Evolutionary conservation across 192 early-diverging fungal genomes (phyloP).

Genomic region (Coemansia sp.): DNA sequence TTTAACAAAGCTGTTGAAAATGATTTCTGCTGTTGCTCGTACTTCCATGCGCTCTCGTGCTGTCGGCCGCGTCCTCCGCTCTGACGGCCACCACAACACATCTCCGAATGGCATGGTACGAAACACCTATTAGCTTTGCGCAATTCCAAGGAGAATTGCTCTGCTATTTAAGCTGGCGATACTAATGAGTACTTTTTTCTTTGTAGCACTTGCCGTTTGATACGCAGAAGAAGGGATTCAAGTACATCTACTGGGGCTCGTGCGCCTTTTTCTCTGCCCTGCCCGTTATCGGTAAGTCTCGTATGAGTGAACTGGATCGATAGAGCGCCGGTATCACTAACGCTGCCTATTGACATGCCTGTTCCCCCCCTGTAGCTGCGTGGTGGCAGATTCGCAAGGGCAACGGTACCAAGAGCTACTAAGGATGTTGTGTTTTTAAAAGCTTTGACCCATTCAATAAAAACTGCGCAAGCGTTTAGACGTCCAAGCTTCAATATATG

Average conservation of each 20-base stretch:
- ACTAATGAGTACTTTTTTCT: neutral
- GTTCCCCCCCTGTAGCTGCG: slow-evolving; percentile 22
- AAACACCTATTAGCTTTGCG: neutral
- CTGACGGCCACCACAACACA: slow-evolving; percentile 31
- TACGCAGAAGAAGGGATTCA: slow-evolving; percentile 49
- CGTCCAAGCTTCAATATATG: too few relatives aligned
- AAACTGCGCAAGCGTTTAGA: too few relatives aligned
- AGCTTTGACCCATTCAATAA: too few relatives aligned
- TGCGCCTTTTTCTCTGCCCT: slow-evolving; percentile 32
- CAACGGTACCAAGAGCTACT: slow-evolving; percentile 50
- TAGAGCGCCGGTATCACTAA: neutral
- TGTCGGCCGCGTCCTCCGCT: slow-evolving; percentile 30
- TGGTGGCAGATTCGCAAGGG: slow-evolving; percentile 56
- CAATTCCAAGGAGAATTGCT: neutral
- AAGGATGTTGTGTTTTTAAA: neutral
- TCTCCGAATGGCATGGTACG: slow-evolving; percentile 54
- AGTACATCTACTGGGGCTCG: slow-evolving; percentile 52
- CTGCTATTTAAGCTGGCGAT: neutral
- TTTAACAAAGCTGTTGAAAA: slow-evolving; percentile 4
- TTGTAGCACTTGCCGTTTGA: slow-evolving; percentile 53
- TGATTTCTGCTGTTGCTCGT: slow-evolving; percentile 48
- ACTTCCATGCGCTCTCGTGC: slow-evolving; percentile 53
- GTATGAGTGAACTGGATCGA: neutral
- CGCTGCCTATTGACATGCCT: neutral
- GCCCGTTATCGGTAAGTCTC: slow-evolving; percentile 37